phyloP scores from a whole-genome alignment of 2,329 filamentous ascomycete genomes.

The Rasamsonia emersonii region DNA sequence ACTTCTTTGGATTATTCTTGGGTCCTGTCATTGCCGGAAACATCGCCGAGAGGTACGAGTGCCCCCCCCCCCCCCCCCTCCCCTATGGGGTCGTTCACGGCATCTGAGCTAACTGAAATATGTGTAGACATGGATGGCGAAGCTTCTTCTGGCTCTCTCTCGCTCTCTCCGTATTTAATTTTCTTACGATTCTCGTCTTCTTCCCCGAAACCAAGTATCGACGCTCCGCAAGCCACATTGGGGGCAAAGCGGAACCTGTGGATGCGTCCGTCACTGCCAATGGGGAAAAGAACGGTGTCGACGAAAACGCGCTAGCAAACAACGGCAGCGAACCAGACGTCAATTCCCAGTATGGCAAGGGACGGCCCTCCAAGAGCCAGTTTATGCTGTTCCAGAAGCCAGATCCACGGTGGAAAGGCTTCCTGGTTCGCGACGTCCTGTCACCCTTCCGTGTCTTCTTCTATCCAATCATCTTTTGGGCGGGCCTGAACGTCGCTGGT shows the following conservation, averaged over 20 bases:
- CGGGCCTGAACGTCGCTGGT: conserved; percentile 24
- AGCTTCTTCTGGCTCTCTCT: conserved; percentile 41
- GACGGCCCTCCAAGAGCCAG: conserved; percentile 30
- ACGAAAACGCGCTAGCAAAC: background rate
- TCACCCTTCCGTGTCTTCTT: conserved; percentile 34
- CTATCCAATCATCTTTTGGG: conserved; percentile 38
- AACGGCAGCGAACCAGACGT: background rate
- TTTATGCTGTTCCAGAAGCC: conserved; percentile 29
- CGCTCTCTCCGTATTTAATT: conserved; percentile 30
- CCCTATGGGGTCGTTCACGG: background rate
- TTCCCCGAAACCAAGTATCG: conserved; percentile 38
- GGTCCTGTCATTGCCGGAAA: conserved; percentile 37
- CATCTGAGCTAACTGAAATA: background rate
- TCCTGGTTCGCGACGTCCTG: conserved; percentile 24
- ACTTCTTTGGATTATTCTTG: conserved; percentile 27
- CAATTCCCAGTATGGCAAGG: conserved; percentile 20
- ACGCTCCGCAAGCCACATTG: conserved; percentile 17
- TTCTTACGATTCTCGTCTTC: conserved; percentile 30
- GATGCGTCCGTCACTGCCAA: background rate
- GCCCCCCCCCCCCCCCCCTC: conserved; percentile 6
- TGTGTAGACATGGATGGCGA: conserved; percentile 32
- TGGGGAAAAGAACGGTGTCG: background rate
- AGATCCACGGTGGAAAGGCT: conserved; percentile 32
- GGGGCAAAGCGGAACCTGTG: background rate
- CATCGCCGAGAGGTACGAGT: conserved; percentile 23